Evolutionary conservation across 2,329 filamentous ascomycete species (phyloP).

Genomic region (Colletotrichum graminicola): DNA sequence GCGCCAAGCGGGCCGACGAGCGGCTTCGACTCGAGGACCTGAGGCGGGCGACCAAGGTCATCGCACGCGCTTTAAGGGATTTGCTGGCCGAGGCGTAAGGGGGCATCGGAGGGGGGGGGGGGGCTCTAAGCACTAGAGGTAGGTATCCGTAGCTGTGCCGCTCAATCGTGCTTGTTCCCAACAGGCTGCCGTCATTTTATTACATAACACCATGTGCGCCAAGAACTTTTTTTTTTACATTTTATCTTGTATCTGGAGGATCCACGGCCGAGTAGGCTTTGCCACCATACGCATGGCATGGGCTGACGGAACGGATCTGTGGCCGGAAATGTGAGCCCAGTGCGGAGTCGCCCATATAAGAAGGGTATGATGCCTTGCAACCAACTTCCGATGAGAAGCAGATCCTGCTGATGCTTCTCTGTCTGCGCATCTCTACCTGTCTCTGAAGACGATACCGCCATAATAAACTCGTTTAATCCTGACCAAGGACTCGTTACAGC

Average conservation of each 20-base stretch:
- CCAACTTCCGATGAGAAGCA: background rate
- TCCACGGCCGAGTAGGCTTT: background rate
- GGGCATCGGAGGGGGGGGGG: no score
- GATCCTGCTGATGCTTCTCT: background rate
- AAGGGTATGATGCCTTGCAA: background rate
- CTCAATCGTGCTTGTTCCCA: slow-evolving; percentile 1
- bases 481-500: background rate
- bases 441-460: no score
- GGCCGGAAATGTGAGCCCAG: background rate
- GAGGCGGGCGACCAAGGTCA: slow-evolving; percentile 23
- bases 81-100: background rate
- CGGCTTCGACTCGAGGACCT: slow-evolving; percentile 34
- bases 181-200: slow-evolving; percentile 1
- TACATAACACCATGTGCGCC: slow-evolving; percentile 29
- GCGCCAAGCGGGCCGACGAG: slow-evolving; percentile 38
- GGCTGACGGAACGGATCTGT: background rate
- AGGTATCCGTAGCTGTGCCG: slow-evolving; percentile 11
- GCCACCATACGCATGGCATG: slow-evolving; percentile 4
- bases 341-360: slow-evolving; percentile 4
- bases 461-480: background rate
- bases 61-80: slow-evolving; percentile 21
- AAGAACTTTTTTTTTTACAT: background rate
- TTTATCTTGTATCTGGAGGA: no score
- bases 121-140: background rate
- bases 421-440: background rate